Base-by-base conservation (phyloP, 371 early-diverging fungal species). In the Entomophthora muscae region DNA sequence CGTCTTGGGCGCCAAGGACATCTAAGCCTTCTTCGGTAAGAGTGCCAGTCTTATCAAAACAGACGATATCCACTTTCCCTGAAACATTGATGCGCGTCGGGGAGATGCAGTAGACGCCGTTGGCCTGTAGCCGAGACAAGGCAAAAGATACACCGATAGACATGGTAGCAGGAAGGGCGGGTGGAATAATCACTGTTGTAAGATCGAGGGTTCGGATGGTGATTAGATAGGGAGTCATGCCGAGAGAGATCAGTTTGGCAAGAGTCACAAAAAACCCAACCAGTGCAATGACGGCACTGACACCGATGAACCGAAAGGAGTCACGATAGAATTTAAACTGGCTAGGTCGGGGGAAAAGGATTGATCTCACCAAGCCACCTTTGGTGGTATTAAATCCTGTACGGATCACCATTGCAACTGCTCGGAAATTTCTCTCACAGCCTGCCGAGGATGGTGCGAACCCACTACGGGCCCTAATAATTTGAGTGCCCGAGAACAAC, bases 41-140 rank as follows among this genome's bases (percentile, higher is more conserved):
- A 2, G 99, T 99, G 1, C 99, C 99, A 2, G 99, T 99, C 73
- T 99, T 99, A 77, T 99, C 99, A 79, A 99, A 99, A 66, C 94
- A 89, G 79, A 95, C 91, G 33, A 93, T 84, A 67, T 98, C 89
- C 55, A 98, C 75, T 66, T 92, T 92, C 51, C 99, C 99, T 42
- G 95, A 86, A 64, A 96, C 84, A 70, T 96, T 97, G 54, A 99
- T 95, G 21, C 94, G 78, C 3, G 93, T 85, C 0, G 95, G 93
- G 53, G 89, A 85, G 61, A 90, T 98, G 71, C 98, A 98, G 73
- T 84, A 92, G 59, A 99, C 95, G 26, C 83, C 81, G n/a, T 75
- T 66, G 57, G 81, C 79, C 61, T 84, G 84, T 42, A 99, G 75
- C 24, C 98, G 82, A 1, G 76, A 70, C 24, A 95, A 85, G 24